Evolutionary conservation across 352 stramenopile species (phyloP), one percentile per base, ranked within the genome.

Genomic region (Globisporangium splendens): DNA sequence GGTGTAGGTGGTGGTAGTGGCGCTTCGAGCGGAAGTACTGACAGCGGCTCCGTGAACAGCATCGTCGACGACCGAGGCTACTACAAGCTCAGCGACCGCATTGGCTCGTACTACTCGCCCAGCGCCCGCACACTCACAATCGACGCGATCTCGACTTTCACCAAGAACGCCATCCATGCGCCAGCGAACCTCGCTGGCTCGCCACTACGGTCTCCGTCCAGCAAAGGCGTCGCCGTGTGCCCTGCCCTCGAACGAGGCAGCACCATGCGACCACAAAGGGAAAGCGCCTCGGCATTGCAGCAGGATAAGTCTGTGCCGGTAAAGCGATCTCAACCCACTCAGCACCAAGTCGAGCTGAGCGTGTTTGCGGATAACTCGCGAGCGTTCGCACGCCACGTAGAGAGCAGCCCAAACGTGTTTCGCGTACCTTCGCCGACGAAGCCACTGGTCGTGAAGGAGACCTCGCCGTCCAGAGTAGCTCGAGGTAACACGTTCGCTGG

Each of bases 11-110:
- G 50, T 11, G 60, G 50, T 2, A 71, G 41, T 31, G 57, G 58
- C 31, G 50, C 59, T 4, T 4, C 33, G 6, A 18, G 35, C 13
- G n/a, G 0, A 3, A 14, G 41, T 8, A 18, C 14, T 15, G 52
- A 58, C 41, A 50, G 41, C 41, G 41, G 50, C 28, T 47, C 35
- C n/a, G 31, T 21, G 14, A 56, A 39, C 33, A 73, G 54, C 11
- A 50, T 65, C 21, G 62, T 76, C 3, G 79, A 95, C 55, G 85
- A 92, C 47, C 68, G 81, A 22, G 68, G 68, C 2, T 95, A 93
- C 59, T 91, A 90, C 55, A 80, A 82, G 33, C 43, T 89, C n/a
- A 95, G 83, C 46, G 86, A 95, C 58, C 79, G 83, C 8, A 93
- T 95, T 35, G 86, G 78, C 41, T 63, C 76, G 3, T 86, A 72